Conservation (phyloP, 495 filamentous ascomycete genomes). For the Penicillium riverlandense region DNA sequence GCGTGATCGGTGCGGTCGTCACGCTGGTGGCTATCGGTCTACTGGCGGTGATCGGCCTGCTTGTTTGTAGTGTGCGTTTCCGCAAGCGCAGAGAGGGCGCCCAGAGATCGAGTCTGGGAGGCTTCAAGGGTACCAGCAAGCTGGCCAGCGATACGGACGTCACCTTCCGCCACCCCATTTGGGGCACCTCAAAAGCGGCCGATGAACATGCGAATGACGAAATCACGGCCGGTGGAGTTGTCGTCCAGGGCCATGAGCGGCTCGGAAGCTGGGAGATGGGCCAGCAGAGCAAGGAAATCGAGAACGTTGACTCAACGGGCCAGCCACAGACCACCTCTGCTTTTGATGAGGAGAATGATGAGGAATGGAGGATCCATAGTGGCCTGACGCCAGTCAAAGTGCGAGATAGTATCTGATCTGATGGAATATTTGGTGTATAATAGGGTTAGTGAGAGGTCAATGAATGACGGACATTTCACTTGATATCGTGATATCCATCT, state of each 20-base stretch:
- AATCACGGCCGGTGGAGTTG: slow-evolving; percentile 11
- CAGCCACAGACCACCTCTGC: slow-evolving; percentile 2
- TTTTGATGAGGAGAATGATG: slow-evolving; percentile 13
- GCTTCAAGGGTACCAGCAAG: slow-evolving; percentile 44
- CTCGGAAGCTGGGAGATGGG: slow-evolving; percentile 48
- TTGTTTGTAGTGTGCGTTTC: slow-evolving; percentile 29
- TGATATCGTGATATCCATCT: too few relatives aligned
- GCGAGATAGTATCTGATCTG: slow-evolving; percentile 27
- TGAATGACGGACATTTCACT: too few relatives aligned
- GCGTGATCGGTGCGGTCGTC: slow-evolving; percentile 45
- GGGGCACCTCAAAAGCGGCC: slow-evolving; percentile 13
- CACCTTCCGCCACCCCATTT: slow-evolving; percentile 23
- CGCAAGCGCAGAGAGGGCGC: slow-evolving; percentile 17
- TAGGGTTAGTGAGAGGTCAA: too few relatives aligned
- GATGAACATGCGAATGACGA: slow-evolving; percentile 5
- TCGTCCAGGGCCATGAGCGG: slow-evolving; percentile 36
- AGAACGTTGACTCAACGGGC: neutral
- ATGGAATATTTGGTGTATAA: neutral
- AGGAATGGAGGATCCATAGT: slow-evolving; percentile 26
- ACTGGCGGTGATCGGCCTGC: slow-evolving; percentile 18
- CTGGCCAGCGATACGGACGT: slow-evolving; percentile 45
- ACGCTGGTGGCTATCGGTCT: slow-evolving; percentile 28
- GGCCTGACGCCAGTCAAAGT: slow-evolving; percentile 21
- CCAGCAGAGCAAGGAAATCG: slow-evolving; percentile 15
- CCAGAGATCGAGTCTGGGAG: slow-evolving; percentile 24